Evolutionary conservation across 305 asterid genomes (phyloP).

Genomic region (Salvia sclarea): DNA sequence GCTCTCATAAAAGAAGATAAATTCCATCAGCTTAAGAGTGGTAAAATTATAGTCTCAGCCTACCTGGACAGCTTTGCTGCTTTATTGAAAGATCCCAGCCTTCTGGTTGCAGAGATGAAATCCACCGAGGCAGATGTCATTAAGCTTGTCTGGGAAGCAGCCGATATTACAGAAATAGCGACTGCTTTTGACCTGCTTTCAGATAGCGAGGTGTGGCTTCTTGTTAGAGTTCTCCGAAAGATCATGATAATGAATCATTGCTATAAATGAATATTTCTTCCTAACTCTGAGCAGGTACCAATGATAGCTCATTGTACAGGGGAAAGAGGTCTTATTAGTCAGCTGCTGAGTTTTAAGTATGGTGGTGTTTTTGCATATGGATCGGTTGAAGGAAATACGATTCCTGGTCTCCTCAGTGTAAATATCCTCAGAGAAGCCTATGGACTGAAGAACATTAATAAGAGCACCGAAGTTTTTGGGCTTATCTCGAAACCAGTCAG

Average conservation of each 20-base stretch:
- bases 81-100: slow-evolving; percentile 43
- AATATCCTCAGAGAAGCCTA: slow-evolving; percentile 50
- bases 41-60: slow-evolving; percentile 53
- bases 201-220: slow-evolving; percentile 47
- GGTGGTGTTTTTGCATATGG: slow-evolving; percentile 60
- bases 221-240: background rate
- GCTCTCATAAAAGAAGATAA: slow-evolving; percentile 40
- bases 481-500: slow-evolving; percentile 69
- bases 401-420: slow-evolving; percentile 61
- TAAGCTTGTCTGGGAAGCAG: slow-evolving; percentile 49
- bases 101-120: slow-evolving; percentile 45
- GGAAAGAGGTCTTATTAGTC: slow-evolving; percentile 67
- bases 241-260: background rate
- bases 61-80: slow-evolving; percentile 38
- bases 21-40: slow-evolving; percentile 31
- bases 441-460: slow-evolving; percentile 46
- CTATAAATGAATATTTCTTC: background rate
- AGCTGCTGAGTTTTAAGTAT: slow-evolving; percentile 52
- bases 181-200: slow-evolving; percentile 50
- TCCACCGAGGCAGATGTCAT: slow-evolving; percentile 56
- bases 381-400: slow-evolving; percentile 44
- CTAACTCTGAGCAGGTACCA: slow-evolving; percentile 45
- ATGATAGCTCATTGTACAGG: slow-evolving; percentile 55
- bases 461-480: slow-evolving; percentile 56
- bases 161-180: slow-evolving; percentile 46